phyloP scores from a whole-genome alignment of 139 green algal species.

The Nannochloris sp. region DNA sequence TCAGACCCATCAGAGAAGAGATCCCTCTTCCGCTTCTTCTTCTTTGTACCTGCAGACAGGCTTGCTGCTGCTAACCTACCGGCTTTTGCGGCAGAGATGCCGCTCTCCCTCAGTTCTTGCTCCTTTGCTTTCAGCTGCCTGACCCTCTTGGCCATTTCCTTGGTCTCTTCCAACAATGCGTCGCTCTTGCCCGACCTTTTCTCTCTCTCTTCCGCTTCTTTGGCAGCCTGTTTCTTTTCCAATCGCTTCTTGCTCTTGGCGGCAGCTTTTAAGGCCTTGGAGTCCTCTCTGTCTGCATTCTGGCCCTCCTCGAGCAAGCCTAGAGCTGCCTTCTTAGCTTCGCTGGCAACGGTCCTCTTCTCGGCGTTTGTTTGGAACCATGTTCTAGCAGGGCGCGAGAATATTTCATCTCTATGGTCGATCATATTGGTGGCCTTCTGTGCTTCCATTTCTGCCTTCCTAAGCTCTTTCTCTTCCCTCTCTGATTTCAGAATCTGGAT shows the following conservation, averaged over 20 bases:
- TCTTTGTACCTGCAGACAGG: conserved; percentile 34
- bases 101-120: conserved; percentile 44
- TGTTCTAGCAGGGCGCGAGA: conserved; percentile 66
- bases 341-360: conserved; percentile 43
- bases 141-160: conserved; percentile 21
- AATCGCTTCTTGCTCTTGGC: conserved; percentile 19
- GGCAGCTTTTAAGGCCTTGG: conserved; percentile 14
- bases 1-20: conserved; percentile 28
- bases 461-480: conserved; percentile 57
- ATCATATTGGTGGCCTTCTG: conserved; percentile 82
- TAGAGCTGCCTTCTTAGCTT: conserved; percentile 19
- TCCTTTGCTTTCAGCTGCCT: conserved; percentile 45
- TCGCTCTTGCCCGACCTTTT: conserved; percentile 20
- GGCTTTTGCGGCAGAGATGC: conserved; percentile 44
- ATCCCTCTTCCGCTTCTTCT: conserved; percentile 31
- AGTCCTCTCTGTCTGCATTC: conserved; percentile 7
- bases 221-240: conserved; percentile 24
- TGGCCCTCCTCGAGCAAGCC: not conserved
- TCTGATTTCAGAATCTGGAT: conserved; percentile 48
- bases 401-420: conserved; percentile 89
- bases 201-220: conserved; percentile 25
- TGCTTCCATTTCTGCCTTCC: conserved; percentile 94
- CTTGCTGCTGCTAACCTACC: conserved; percentile 44
- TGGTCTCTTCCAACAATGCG: conserved; percentile 33
- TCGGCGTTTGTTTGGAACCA: conserved; percentile 86